Base-by-base conservation (phyloP, 768 basidiomycete species). In the Clathrus columnatus region DNA sequence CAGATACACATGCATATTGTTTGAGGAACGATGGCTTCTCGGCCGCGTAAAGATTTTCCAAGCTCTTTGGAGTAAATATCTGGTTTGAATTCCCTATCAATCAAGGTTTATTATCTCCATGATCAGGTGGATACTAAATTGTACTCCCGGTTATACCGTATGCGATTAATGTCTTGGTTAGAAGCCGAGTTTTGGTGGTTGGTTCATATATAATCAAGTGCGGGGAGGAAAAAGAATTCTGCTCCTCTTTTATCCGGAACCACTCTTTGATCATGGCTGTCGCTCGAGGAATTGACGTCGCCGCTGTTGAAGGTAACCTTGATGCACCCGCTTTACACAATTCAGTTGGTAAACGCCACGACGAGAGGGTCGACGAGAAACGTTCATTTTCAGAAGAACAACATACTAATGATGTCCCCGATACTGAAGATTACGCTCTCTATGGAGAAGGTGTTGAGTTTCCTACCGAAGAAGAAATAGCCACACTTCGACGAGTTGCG, bases 391-490 rank as follows among this genome's bases (percentile, higher is more conserved):
- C 51, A 42, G 29, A 45, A 24, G n/a, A n/a, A n/a, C n/a, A n/a
- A 2, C 36, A 36, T 36, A 24, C 29, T 7, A 50, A 56, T 46
- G 28, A 49, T 21, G 53, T 57, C 43, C 60, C 60, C 27, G 54
- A 64, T 53, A 67, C 66, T 21, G 54, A 60, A 50, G 69, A 72
- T 46, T 59, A 62, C 52, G 75, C 74, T 48, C 67, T 68, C 27
- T 68, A 66, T 44, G 71, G 75, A 42, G 79, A 80, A 46, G 81
- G 78, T 20, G 71, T 85, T 51, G 75, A 76, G 60, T 81, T 83
- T 61, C 85, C 85, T 2, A 81, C 81, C 0, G 78, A 78, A 23
- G 78, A 84, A 63, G 85, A 87, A 67, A 64, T 72, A 26, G 61
- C 57, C 4, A 82, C 80, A 8, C 70, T 87, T 28, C 75, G 82